Evolutionary conservation across 129 eudicot species (phyloP).

Genomic region (Centella asiatica): DNA sequence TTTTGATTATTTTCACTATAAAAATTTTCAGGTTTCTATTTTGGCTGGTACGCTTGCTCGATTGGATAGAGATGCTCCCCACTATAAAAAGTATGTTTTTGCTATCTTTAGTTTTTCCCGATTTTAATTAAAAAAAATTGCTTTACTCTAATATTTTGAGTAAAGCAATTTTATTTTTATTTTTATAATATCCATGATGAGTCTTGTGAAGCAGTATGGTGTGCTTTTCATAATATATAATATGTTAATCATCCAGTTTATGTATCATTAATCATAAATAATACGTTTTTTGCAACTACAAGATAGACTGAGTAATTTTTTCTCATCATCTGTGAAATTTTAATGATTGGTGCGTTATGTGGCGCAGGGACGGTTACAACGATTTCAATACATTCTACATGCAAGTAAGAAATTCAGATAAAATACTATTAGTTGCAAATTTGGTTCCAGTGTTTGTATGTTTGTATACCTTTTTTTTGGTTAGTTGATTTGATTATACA

Average conservation of each 20-base stretch:
- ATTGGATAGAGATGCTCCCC: constrained; percentile 94
- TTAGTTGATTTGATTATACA: background rate
- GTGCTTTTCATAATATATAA: no score
- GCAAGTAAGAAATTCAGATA: constrained; percentile 54
- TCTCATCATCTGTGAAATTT: constrained; percentile 2
- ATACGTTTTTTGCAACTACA: no score
- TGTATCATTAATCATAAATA: no score
- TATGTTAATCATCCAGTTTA: no score
- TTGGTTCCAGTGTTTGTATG: background rate
- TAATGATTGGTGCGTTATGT: constrained; percentile 16
- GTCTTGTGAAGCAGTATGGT: no score
- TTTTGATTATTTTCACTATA: constrained; percentile 8
- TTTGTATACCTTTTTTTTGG: background rate
- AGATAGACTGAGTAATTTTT: background rate
- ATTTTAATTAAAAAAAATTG: no score
- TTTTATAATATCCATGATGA: no score
- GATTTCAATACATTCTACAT: constrained; percentile 98
- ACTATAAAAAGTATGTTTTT: constrained; percentile 67
- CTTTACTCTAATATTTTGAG: no score
- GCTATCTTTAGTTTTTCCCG: background rate
- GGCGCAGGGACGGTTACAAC: constrained; percentile 97
- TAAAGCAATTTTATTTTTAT: background rate
- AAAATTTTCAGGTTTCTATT: constrained; percentile 71
- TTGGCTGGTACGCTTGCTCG: constrained; percentile 99
- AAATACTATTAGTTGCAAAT: constrained; percentile 7